Percentiles rank a stretch among this genome's conserved stretches.
These are phyloP conservation scores for Lipomyces yamadae DNA, from an alignment of 805 yeast genomes.

Conservation along the genomic window DNA sequence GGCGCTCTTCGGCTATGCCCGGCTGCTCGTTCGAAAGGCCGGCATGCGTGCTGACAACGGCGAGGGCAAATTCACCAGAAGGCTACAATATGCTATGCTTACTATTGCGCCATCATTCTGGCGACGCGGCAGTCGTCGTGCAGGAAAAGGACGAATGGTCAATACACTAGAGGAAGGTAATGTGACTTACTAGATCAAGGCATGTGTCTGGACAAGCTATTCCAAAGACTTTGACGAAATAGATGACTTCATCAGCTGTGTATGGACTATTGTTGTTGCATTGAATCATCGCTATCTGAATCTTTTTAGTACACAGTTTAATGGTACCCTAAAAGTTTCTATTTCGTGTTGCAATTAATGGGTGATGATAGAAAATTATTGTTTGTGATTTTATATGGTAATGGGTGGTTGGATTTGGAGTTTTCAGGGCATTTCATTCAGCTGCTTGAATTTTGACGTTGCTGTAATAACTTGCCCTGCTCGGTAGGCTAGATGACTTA, in stretches of 20 bases:
- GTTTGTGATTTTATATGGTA: background rate
- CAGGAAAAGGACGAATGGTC: constrained; percentile 36
- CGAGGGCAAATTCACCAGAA: constrained; percentile 22
- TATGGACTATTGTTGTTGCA: background rate
- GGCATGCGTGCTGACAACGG: constrained; percentile 46
- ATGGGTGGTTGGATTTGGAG: background rate
- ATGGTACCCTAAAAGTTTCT: background rate
- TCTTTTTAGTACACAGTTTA: too few species aligned
- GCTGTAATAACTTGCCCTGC: background rate
- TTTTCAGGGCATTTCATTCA: background rate
- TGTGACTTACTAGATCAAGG: constrained; percentile 15
- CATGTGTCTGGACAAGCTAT: background rate
- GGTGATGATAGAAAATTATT: background rate
- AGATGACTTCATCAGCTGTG: too few species aligned
- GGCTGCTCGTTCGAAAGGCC: constrained; percentile 54
- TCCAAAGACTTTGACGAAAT: too few species aligned
- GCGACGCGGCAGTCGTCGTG: constrained; percentile 34
- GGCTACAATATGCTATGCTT: constrained; percentile 29
- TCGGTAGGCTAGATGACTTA: background rate
- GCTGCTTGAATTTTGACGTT: background rate
- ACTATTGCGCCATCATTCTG: constrained; percentile 30
- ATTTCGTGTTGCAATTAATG: background rate
- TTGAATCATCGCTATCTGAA: background rate
- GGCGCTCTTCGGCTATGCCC: constrained; percentile 56
- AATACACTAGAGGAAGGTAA: constrained; percentile 27